Percentiles rank a stretch among this genome's conserved stretches.
These are phyloP conservation scores for Diutina siamensis DNA, from an alignment of 1,139 yeast species.

Conservation along the genomic window DNA sequence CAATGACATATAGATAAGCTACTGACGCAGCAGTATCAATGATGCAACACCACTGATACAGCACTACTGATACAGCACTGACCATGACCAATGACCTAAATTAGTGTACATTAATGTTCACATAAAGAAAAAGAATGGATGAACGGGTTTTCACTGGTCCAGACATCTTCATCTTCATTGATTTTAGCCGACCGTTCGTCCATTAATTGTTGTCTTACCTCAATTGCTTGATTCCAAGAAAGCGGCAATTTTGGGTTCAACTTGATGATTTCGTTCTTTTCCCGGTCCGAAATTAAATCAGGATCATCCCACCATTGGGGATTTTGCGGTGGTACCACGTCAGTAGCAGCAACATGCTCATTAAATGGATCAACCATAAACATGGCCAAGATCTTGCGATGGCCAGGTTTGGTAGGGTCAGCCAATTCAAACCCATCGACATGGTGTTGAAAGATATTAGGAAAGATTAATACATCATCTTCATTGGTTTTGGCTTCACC, in stretches of 20 bases:
- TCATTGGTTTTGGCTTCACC: conserved; percentile 22
- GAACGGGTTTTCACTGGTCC: conserved; percentile 12
- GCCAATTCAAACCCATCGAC: conserved; percentile 27
- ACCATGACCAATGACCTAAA: too few relatives aligned
- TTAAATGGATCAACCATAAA: conserved; percentile 30
- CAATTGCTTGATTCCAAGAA: too few relatives aligned
- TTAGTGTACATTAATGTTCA: too few relatives aligned
- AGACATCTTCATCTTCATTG: too few relatives aligned
- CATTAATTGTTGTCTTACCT: conserved; percentile 20
- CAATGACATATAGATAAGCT: not conserved
- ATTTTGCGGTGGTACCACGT: too few relatives aligned
- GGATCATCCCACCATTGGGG: too few relatives aligned
- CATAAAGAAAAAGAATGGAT: conserved; percentile 17
- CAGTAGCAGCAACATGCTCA: conserved; percentile 15
- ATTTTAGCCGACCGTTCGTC: conserved; percentile 16
- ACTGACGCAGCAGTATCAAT: too few relatives aligned
- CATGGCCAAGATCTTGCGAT: conserved; percentile 29
- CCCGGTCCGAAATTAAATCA: too few relatives aligned
- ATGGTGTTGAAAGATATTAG: conserved; percentile 29
- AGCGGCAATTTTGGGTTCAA: too few relatives aligned
- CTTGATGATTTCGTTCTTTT: too few relatives aligned
- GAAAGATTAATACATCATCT: conserved; percentile 25
- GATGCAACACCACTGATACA: too few relatives aligned
- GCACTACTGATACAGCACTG: too few relatives aligned
- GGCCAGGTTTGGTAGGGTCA: conserved; percentile 26